Evolutionary conservation across 306 rosid genomes (phyloP).

Genomic region (Vigna radiata): DNA sequence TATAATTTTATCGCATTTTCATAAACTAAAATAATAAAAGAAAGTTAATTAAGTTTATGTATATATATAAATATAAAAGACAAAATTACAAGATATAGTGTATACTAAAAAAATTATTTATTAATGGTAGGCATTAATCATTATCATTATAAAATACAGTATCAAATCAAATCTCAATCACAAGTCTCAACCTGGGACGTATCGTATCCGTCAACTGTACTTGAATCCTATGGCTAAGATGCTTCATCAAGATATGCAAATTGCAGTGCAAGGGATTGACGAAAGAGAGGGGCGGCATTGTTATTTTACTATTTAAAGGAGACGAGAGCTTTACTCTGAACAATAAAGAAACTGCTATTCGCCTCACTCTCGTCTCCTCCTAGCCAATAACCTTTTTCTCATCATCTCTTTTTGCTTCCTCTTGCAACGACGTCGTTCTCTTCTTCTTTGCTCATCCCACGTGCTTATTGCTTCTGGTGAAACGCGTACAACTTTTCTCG

Average conservation of each 20-base stretch:
- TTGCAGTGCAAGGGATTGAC: not conserved
- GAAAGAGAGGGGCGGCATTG: slow-evolving; percentile 14
- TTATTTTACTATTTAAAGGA: not conserved
- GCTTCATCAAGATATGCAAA: not conserved
- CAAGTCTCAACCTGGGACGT: not conserved
- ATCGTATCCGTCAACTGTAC: slow-evolving; percentile 12
- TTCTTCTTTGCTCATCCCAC: not conserved
- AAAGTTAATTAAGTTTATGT: too few relatives aligned
- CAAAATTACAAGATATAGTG: too few relatives aligned
- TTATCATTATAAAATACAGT: not conserved
- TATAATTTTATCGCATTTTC: too few relatives aligned
- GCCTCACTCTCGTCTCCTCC: slow-evolving; percentile 8
- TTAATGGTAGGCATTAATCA: not conserved
- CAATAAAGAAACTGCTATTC: not conserved
- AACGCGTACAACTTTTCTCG: slow-evolving; percentile 12
- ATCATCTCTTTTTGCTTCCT: not conserved
- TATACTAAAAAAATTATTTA: too few relatives aligned
- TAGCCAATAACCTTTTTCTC: not conserved
- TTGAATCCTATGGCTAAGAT: slow-evolving; percentile 32
- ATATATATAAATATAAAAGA: too few relatives aligned
- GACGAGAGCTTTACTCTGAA: not conserved
- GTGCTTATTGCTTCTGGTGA: not conserved
- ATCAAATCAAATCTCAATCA: not conserved
- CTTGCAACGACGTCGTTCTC: slow-evolving; percentile 29
- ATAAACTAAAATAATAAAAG: too few relatives aligned